Percentiles rank a stretch among this genome's conserved stretches.
Conservation (phyloP, 2,329 filamentous ascomycete species). For the Neofusicoccum ribis region DNA sequence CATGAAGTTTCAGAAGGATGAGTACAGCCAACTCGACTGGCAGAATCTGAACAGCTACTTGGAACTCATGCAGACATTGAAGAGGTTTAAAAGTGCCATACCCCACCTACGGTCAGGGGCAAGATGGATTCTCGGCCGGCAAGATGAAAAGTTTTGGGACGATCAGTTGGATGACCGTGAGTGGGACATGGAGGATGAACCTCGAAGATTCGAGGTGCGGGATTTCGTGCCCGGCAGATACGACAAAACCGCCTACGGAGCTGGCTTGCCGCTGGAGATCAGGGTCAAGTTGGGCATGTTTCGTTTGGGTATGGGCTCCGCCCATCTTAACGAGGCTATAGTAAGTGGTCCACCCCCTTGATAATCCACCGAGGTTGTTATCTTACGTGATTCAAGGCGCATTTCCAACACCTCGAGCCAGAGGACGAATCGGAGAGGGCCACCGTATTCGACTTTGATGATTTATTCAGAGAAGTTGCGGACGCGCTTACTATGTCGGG, state of each 20-base stretch:
- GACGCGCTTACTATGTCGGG: slow-evolving; percentile 57
- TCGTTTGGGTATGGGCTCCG: slow-evolving; percentile 68
- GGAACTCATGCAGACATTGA: slow-evolving; percentile 63
- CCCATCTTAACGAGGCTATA: slow-evolving; percentile 68
- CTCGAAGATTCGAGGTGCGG: slow-evolving; percentile 62
- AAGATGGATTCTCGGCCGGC: slow-evolving; percentile 79
- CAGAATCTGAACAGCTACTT: slow-evolving; percentile 82
- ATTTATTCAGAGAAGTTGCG: slow-evolving; percentile 75
- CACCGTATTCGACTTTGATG: slow-evolving; percentile 66
- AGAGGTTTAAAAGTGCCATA: slow-evolving; percentile 68
- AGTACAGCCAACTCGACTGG: slow-evolving; percentile 63
- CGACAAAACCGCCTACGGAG: slow-evolving; percentile 64
- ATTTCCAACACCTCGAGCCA: slow-evolving; percentile 66
- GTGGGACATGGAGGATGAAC: slow-evolving; percentile 75
- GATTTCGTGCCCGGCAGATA: slow-evolving; percentile 61
- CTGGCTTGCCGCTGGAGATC: slow-evolving; percentile 75
- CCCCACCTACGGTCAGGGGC: slow-evolving; percentile 69
- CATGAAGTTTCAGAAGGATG: slow-evolving; percentile 41
- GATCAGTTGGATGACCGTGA: slow-evolving; percentile 76
- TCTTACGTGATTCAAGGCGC: slow-evolving; percentile 29
- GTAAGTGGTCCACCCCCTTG: slow-evolving; percentile 48
- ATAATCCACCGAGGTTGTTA: not conserved
- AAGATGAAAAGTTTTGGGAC: slow-evolving; percentile 77
- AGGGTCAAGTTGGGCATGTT: slow-evolving; percentile 82
- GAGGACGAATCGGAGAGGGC: slow-evolving; percentile 53